phyloP scores from a whole-genome alignment of 2,329 filamentous ascomycete species.

The Alternaria sp. region DNA sequence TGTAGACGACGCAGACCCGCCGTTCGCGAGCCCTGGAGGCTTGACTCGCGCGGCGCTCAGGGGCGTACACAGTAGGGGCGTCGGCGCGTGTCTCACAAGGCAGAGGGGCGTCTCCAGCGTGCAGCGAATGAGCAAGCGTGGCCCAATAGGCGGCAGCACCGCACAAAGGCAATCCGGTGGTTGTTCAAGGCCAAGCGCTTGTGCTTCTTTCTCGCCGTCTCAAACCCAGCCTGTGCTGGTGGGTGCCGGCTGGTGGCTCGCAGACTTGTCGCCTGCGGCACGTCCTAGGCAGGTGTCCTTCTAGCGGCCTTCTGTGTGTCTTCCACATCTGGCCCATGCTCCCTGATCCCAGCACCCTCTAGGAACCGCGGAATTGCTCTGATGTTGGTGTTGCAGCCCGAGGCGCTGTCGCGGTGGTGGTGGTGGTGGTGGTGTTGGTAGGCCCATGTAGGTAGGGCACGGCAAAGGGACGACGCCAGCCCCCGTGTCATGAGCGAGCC shows the following conservation, averaged over 20 bases:
- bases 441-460: too few species aligned
- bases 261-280: constrained; percentile 33
- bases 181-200: constrained; percentile 13
- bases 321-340: constrained; percentile 31
- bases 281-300: constrained; percentile 34
- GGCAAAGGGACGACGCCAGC: neutral
- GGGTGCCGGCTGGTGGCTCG: constrained; percentile 30
- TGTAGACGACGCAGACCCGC: constrained; percentile 24
- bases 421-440: neutral
- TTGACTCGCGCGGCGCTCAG: constrained; percentile 29
- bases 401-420: constrained; percentile 5
- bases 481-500: neutral
- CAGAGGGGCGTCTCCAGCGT: constrained; percentile 19
- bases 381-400: constrained; percentile 13
- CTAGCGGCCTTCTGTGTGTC: constrained; percentile 40
- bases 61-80: constrained; percentile 18
- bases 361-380: constrained; percentile 27
- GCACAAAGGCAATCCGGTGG: constrained; percentile 22
- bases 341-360: constrained; percentile 19
- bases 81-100: constrained; percentile 24
- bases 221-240: constrained; percentile 28
- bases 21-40: constrained; percentile 31
- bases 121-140: constrained; percentile 16
- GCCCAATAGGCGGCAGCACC: constrained; percentile 25
- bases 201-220: constrained; percentile 24